These are phyloP conservation scores for Gardenia jasminoides DNA, from an alignment of 257 asterid species.

Conservation along the genomic window DNA sequence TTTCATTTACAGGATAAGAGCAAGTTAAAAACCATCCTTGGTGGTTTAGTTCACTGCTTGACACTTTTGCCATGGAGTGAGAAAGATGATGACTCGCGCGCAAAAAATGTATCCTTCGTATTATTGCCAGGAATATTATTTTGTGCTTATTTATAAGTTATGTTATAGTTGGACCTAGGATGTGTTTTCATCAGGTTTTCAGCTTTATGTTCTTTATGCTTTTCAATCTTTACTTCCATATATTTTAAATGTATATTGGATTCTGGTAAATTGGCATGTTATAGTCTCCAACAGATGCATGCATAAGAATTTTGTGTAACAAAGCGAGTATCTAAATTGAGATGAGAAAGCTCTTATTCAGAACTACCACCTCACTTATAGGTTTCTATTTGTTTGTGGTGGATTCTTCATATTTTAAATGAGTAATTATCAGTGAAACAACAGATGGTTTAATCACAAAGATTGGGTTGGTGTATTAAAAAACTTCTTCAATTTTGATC, in stretches of 20 bases:
- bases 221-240: neutral
- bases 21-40: slow-evolving; percentile 61
- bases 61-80: slow-evolving; percentile 59
- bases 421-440: neutral
- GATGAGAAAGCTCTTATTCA: neutral
- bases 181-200: neutral
- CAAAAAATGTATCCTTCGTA: slow-evolving; percentile 51
- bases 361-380: neutral
- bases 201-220: neutral
- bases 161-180: neutral
- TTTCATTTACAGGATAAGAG: slow-evolving; percentile 68
- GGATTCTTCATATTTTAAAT: neutral
- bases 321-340: neutral
- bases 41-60: slow-evolving; percentile 80
- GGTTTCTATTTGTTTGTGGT: neutral
- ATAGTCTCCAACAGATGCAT: no score
- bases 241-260: neutral
- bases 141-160: neutral
- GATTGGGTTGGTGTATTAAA: no score
- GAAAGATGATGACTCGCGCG: slow-evolving; percentile 41
- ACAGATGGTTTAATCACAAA: neutral
- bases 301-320: neutral
- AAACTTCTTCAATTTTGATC: neutral
- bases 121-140: slow-evolving; percentile 8
- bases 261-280: neutral